Percentiles rank a stretch among this genome's conserved stretches.
phyloP scores from a whole-genome alignment of 2,329 filamentous ascomycete species.

The Botrytis paeoniae region DNA sequence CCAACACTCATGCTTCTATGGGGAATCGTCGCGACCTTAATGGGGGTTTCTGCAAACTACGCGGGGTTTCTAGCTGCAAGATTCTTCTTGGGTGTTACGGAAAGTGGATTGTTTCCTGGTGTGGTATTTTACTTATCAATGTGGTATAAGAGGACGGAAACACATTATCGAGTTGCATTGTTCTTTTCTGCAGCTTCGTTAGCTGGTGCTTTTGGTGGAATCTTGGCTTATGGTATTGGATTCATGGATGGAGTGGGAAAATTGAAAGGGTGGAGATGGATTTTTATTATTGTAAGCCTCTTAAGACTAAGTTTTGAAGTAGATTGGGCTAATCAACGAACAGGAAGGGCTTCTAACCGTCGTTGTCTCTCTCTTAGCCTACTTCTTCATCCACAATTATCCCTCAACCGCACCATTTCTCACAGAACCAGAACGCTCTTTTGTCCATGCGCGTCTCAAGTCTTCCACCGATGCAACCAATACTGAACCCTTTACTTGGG shows the following conservation, averaged over 20 bases:
- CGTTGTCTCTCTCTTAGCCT: conserved; percentile 48
- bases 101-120: conserved; percentile 54
- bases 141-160: conserved; percentile 53
- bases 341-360: conserved; percentile 56
- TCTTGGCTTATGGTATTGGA: conserved; percentile 55
- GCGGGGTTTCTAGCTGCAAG: conserved; percentile 51
- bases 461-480: conserved; percentile 68
- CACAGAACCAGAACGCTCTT: conserved; percentile 43
- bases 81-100: conserved; percentile 55
- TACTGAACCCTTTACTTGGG: conserved; percentile 67
- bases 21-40: conserved; percentile 53
- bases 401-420: conserved; percentile 58
- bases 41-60: conserved; percentile 49
- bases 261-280: conserved; percentile 55
- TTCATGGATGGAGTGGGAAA: conserved; percentile 53
- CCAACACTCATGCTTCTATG: conserved; percentile 55
- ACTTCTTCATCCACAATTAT: conserved; percentile 65
- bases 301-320: background rate
- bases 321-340: conserved; percentile 12
- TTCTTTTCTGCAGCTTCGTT: conserved; percentile 55
- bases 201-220: conserved; percentile 56
- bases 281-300: conserved; percentile 53
- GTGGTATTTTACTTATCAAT: conserved; percentile 50
- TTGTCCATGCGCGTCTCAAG: conserved; percentile 55
- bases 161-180: conserved; percentile 53